Conservation (phyloP, 2,329 filamentous ascomycete species). For the Botryosphaeria dothidea region DNA sequence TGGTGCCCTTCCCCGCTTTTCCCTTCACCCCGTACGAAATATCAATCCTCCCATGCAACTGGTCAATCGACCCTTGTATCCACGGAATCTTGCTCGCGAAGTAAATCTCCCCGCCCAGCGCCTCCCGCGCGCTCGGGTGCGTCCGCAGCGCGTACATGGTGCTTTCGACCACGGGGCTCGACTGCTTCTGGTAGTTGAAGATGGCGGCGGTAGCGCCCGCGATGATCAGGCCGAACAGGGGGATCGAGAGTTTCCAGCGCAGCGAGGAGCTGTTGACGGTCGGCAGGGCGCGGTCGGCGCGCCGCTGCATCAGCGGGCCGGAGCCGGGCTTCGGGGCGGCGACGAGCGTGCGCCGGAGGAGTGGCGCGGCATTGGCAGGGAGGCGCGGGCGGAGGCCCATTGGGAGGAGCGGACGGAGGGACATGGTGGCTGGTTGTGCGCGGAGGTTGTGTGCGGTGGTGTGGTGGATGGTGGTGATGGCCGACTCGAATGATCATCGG, state of each 20-base stretch:
- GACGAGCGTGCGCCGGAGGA: conserved; percentile 19
- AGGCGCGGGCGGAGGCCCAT: neutral
- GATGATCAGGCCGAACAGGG: conserved; percentile 76
- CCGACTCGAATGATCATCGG: conserved; percentile 10
- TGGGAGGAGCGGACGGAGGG: neutral
- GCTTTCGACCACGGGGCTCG: conserved; percentile 76
- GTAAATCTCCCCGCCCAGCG: conserved; percentile 72
- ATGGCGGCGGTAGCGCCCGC: conserved; percentile 75
- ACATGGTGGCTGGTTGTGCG: neutral
- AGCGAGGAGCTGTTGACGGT: neutral
- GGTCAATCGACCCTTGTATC: conserved; percentile 74
- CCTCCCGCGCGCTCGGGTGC: conserved; percentile 69
- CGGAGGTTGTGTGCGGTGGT: neutral
- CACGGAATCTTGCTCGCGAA: conserved; percentile 51
- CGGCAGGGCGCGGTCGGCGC: conserved; percentile 22
- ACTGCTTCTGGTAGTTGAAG: conserved; percentile 98
- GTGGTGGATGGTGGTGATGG: neutral
- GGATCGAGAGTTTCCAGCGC: conserved; percentile 57
- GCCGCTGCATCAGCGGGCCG: conserved; percentile 20
- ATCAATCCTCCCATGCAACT: conserved; percentile 87
- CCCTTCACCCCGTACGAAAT: conserved; percentile 86
- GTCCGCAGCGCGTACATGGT: conserved; percentile 92
- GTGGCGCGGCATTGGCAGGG: neutral
- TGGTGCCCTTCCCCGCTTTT: conserved; percentile 67
- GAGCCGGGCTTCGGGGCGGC: conserved; percentile 18